phyloP scores from a whole-genome alignment of 2,329 filamentous ascomycete species.

The Fusarium gaditjirri region DNA sequence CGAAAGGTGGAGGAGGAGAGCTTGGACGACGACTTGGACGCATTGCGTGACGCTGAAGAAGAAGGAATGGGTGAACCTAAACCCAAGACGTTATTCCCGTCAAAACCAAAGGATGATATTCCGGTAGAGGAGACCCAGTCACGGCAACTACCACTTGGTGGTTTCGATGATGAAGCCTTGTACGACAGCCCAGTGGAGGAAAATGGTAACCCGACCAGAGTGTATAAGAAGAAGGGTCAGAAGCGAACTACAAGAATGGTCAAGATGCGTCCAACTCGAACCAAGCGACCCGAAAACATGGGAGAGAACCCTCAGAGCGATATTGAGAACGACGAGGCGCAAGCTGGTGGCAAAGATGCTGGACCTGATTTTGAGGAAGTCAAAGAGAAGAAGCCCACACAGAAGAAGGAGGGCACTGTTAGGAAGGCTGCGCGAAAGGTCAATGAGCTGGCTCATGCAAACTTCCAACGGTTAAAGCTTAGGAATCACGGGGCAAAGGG shows the following conservation, averaged over 20 bases:
- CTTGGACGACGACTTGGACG: conserved; percentile 79
- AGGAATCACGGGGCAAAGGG: conserved; percentile 71
- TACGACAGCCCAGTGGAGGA: conserved; percentile 68
- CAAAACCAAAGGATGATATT: conserved; percentile 49
- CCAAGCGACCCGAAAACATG: conserved; percentile 58
- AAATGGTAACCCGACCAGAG: conserved; percentile 67
- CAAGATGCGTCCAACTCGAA: conserved; percentile 68
- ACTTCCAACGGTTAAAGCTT: conserved; percentile 74
- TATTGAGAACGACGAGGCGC: conserved; percentile 51
- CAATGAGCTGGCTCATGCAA: conserved; percentile 71
- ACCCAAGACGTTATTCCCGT: conserved; percentile 36
- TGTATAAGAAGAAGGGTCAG: conserved; percentile 85
- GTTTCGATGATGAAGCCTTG: conserved; percentile 70
- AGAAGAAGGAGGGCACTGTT: conserved; percentile 56
- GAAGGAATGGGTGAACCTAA: conserved; percentile 48
- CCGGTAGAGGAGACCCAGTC: conserved; percentile 58
- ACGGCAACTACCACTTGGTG: conserved; percentile 62
- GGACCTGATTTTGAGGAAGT: conserved; percentile 38
- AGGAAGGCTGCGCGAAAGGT: conserved; percentile 69
- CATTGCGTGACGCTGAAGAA: conserved; percentile 75
- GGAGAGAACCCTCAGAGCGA: conserved; percentile 45
- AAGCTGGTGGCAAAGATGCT: conserved; percentile 29
- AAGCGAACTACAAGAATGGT: conserved; percentile 79
- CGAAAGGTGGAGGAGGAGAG: conserved; percentile 75
- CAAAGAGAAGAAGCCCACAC: conserved; percentile 35